Conservation (phyloP, 2,329 filamentous ascomycete genomes). For the Fusarium goolgardi region DNA sequence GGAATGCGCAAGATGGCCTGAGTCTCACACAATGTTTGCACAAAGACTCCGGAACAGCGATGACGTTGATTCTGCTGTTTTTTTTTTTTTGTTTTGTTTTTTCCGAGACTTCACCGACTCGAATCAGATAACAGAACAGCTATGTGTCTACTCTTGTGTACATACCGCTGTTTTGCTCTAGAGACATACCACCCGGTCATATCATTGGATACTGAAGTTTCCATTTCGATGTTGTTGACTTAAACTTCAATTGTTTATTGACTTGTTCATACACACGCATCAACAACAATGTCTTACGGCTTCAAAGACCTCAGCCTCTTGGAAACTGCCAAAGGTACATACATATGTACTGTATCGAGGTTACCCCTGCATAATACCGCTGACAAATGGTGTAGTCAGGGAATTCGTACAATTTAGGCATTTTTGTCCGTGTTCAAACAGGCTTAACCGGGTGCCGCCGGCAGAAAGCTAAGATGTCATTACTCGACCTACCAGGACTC, state of each 20-base stretch:
- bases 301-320: neutral
- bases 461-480: constrained; percentile 35
- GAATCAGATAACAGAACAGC: constrained; percentile 10
- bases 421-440: constrained; percentile 32
- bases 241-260: neutral
- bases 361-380: constrained; percentile 17
- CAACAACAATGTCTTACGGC: neutral
- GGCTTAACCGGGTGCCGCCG: constrained; percentile 43
- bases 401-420: constrained; percentile 42
- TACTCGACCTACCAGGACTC: constrained; percentile 20
- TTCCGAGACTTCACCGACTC: constrained; percentile 49
- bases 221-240: neutral
- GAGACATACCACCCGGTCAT: constrained; percentile 19
- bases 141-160: neutral
- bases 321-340: constrained; percentile 6
- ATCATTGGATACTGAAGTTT: constrained; percentile 2
- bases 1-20: constrained; percentile 25
- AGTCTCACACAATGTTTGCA: constrained; percentile 23
- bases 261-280: neutral
- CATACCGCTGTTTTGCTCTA: constrained; percentile 31
- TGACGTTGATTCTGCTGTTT: constrained; percentile 40
- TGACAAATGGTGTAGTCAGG: constrained; percentile 44
- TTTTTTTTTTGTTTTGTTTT: constrained; percentile 31
- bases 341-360: neutral
- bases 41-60: constrained; percentile 16